Percentiles rank a stretch among this genome's conserved stretches.
phyloP scores from a whole-genome alignment of 495 filamentous ascomycete species.

The Umbilicaria muhlenbergii region DNA sequence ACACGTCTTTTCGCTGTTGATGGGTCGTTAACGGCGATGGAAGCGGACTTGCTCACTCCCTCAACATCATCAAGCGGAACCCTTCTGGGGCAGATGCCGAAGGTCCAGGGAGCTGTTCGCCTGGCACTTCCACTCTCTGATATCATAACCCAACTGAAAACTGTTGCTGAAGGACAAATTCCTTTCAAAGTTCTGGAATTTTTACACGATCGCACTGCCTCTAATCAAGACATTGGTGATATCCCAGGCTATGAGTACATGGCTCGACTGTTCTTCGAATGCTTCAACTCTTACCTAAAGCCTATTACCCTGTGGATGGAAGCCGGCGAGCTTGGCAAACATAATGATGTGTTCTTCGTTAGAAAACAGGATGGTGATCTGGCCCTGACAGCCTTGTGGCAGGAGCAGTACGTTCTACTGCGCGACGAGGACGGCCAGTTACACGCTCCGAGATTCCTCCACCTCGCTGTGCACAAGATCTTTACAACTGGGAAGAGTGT shows the following conservation, averaged over 20 bases:
- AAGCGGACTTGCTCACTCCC: slow-evolving; percentile 27
- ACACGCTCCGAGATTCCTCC: slow-evolving; percentile 60
- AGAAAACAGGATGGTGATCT: slow-evolving; percentile 35
- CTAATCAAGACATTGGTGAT: slow-evolving; percentile 53
- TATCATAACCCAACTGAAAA: slow-evolving; percentile 21
- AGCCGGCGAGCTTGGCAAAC: slow-evolving; percentile 47
- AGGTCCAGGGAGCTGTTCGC: slow-evolving; percentile 34
- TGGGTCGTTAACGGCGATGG: slow-evolving; percentile 23
- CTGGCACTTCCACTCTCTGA: slow-evolving; percentile 39
- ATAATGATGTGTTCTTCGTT: slow-evolving; percentile 63
- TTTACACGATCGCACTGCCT: slow-evolving; percentile 51
- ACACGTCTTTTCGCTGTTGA: slow-evolving; percentile 29
- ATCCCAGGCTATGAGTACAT: slow-evolving; percentile 41
- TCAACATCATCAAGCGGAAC: slow-evolving; percentile 24
- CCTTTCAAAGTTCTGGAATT: slow-evolving; percentile 53
- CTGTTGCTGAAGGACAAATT: slow-evolving; percentile 12
- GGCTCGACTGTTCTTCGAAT: slow-evolving; percentile 58
- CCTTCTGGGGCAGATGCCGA: slow-evolving; percentile 45
- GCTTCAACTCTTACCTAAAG: slow-evolving; percentile 67
- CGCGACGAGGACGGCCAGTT: slow-evolving; percentile 35
- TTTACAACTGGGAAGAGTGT: slow-evolving; percentile 81
- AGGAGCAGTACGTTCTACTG: slow-evolving; percentile 52
- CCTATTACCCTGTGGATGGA: slow-evolving; percentile 80
- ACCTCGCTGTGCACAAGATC: slow-evolving; percentile 48
- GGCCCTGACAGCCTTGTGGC: slow-evolving; percentile 55